These are phyloP conservation scores for Aphanocladium album DNA, from an alignment of 2,329 filamentous ascomycete species.

Conservation along the genomic window DNA sequence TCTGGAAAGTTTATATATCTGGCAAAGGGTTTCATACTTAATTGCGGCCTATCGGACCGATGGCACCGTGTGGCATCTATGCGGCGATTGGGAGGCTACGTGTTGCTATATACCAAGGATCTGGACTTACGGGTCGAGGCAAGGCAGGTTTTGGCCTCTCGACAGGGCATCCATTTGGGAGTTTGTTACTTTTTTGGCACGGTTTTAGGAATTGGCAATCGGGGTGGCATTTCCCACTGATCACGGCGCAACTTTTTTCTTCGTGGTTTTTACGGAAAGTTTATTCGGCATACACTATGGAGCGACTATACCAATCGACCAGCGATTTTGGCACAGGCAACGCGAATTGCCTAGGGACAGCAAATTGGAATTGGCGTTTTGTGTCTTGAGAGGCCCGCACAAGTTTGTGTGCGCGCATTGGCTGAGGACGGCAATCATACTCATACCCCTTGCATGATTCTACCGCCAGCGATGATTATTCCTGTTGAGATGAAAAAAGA, in stretches of 20 bases:
- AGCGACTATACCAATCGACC: conserved; percentile 8
- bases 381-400: background rate
- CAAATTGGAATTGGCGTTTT: conserved; percentile 11
- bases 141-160: conserved; percentile 5
- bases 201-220: conserved; percentile 7
- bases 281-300: conserved; percentile 9
- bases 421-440: conserved; percentile 4
- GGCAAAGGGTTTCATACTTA: conserved; percentile 5
- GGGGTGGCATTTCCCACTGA: background rate
- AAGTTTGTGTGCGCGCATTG: background rate
- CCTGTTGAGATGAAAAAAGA: background rate
- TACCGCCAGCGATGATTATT: conserved; percentile 6
- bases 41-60: conserved; percentile 2
- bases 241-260: conserved; percentile 8
- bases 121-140: conserved; percentile 3
- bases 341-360: background rate
- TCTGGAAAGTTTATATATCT: conserved; percentile 2
- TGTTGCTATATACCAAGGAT: conserved; percentile 11
- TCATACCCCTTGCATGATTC: conserved; percentile 5
- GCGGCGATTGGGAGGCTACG: conserved; percentile 3
- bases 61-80: conserved; percentile 8
- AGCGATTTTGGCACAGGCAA: conserved; percentile 1
- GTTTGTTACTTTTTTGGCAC: conserved; percentile 12
- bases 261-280: conserved; percentile 5
- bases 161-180: conserved; percentile 10